These are phyloP conservation scores for Colletotrichum scovillei DNA, from an alignment of 2,329 filamentous ascomycete species.

Conservation along the genomic window DNA sequence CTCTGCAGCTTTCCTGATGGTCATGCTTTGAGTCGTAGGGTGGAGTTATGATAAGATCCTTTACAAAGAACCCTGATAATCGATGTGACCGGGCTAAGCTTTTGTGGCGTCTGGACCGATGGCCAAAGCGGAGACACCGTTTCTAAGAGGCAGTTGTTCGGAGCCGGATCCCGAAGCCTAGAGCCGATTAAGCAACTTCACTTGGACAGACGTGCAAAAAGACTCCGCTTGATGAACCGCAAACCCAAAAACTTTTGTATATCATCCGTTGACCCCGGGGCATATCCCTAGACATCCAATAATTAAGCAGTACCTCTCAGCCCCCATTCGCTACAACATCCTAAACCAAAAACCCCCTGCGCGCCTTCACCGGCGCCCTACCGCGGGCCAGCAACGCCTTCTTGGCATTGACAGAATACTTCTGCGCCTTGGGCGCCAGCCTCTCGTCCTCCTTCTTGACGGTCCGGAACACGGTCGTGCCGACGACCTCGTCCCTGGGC, in stretches of 20 bases:
- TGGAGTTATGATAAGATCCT: slow-evolving; percentile 1
- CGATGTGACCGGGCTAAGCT: slow-evolving; percentile 14
- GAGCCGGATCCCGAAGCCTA: neutral
- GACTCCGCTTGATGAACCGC: slow-evolving; percentile 1
- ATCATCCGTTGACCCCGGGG: neutral
- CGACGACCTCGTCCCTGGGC: slow-evolving; percentile 60
- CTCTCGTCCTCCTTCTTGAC: slow-evolving; percentile 55
- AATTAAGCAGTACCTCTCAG: neutral
- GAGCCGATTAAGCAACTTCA: neutral
- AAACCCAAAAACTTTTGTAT: slow-evolving; percentile 28
- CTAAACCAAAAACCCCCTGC: slow-evolving; percentile 58
- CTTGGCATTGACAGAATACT: slow-evolving; percentile 54
- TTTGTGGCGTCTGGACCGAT: slow-evolving; percentile 2
- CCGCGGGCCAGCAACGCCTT: slow-evolving; percentile 58
- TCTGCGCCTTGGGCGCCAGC: slow-evolving; percentile 61
- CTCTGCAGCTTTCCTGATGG: neutral
- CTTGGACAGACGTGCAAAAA: neutral
- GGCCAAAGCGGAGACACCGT: neutral
- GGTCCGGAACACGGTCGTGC: slow-evolving; percentile 65
- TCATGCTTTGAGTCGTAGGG: neutral
- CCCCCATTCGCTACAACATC: neutral
- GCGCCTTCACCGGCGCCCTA: slow-evolving; percentile 48
- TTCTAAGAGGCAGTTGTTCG: neutral
- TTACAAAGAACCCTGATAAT: neutral
- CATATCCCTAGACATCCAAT: neutral